Percentiles rank a stretch among this genome's conserved stretches.
Evolutionary conservation across 2,329 filamentous ascomycete species (phyloP).

Genomic region (Waltergamsia citrina): DNA sequence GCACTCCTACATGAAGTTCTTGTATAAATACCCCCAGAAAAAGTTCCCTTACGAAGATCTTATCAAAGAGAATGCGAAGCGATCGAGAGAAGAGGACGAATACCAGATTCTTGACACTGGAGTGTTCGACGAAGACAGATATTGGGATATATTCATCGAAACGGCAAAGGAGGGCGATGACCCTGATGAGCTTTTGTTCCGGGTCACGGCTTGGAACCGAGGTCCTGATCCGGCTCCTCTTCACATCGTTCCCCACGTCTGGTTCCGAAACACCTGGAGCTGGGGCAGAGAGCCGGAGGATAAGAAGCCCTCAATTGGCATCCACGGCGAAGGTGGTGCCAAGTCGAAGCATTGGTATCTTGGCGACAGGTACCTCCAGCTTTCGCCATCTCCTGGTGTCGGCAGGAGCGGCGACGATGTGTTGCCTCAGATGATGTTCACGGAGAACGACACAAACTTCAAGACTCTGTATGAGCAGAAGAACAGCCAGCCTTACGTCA

Average conservation of each 20-base stretch:
- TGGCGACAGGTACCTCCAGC: slow-evolving; percentile 72
- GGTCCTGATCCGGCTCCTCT: slow-evolving; percentile 83
- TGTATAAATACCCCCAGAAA: slow-evolving; percentile 94
- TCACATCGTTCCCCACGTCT: slow-evolving; percentile 89
- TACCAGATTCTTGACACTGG: slow-evolving; percentile 90
- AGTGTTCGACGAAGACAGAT: slow-evolving; percentile 77
- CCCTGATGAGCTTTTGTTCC: slow-evolving; percentile 84
- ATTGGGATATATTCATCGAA: slow-evolving; percentile 97
- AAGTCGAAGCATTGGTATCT: slow-evolving; percentile 73
- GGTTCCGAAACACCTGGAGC: slow-evolving; percentile 96
- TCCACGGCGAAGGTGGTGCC: slow-evolving; percentile 55
- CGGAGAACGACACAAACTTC: slow-evolving; percentile 91
- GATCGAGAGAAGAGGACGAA: slow-evolving; percentile 69
- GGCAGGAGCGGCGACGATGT: slow-evolving; percentile 74
- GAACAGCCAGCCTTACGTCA: slow-evolving; percentile 79
- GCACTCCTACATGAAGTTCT: slow-evolving; percentile 98
- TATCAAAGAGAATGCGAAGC: slow-evolving; percentile 70
- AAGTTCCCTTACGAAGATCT: slow-evolving; percentile 89
- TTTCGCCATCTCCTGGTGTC: slow-evolving; percentile 83
- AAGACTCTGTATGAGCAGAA: slow-evolving; percentile 65
- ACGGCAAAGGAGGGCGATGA: slow-evolving; percentile 91
- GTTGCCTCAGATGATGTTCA: slow-evolving; percentile 78
- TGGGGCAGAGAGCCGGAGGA: slow-evolving; percentile 74
- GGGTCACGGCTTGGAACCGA: slow-evolving; percentile 92
- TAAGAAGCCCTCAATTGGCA: slow-evolving; percentile 70